Conservation (phyloP, 2,329 filamentous ascomycete species). For the Penicillium sp. region DNA sequence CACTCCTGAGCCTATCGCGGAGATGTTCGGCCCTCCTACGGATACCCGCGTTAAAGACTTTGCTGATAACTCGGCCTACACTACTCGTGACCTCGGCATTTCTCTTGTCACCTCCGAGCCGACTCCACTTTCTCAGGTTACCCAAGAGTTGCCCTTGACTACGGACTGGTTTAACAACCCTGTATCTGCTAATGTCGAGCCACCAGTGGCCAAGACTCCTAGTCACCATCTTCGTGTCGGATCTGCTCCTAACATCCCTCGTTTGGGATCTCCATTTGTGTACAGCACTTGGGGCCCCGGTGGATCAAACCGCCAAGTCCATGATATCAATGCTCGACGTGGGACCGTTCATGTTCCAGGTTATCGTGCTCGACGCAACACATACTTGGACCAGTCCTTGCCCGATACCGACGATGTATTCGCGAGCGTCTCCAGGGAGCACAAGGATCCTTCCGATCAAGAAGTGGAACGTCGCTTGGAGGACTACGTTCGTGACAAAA, state of each 20-base stretch:
- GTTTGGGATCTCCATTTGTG: constrained; percentile 50
- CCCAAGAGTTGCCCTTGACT: constrained; percentile 26
- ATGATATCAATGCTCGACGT: constrained; percentile 36
- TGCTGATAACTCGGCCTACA: constrained; percentile 33
- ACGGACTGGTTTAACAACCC: constrained; percentile 40
- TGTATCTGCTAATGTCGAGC: constrained; percentile 16
- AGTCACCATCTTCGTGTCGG: constrained; percentile 17
- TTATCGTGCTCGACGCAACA: constrained; percentile 50
- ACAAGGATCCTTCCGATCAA: constrained; percentile 52
- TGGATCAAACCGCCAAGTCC: constrained; percentile 32
- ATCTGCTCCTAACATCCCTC: constrained; percentile 29
- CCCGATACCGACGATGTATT: constrained; percentile 49
- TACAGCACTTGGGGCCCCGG: constrained; percentile 51
- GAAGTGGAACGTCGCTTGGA: constrained; percentile 57
- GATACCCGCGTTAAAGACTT: constrained; percentile 25
- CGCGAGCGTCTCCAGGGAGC: constrained; percentile 41
- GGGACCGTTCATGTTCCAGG: constrained; percentile 48
- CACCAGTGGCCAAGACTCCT: constrained; percentile 1
- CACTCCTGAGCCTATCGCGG: constrained; percentile 58
- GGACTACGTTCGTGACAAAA: constrained; percentile 42
- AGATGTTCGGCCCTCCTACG: constrained; percentile 35
- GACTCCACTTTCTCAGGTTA: constrained; percentile 36
- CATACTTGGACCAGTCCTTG: constrained; percentile 53
- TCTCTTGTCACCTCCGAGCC: constrained; percentile 45
- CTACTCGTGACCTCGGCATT: constrained; percentile 46